Evolutionary conservation across 2,329 filamentous ascomycete genomes (phyloP), one percentile per base, ranked within the genome.

Genomic region (Botrytis byssoidea): DNA sequence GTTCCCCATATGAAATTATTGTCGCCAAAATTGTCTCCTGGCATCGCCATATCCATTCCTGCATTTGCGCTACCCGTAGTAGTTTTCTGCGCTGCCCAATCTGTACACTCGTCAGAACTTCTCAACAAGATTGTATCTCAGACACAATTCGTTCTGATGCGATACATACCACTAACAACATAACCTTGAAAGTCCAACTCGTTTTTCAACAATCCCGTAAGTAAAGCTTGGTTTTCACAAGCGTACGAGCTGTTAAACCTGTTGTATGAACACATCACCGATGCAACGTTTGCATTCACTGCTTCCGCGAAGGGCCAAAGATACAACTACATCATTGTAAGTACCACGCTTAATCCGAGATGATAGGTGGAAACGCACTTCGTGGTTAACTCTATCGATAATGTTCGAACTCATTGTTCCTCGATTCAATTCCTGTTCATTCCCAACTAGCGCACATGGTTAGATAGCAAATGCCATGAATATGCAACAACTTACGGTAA

Each of bases 1-100:
- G 84, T 81, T 0, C 89, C 89, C 88, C 89, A 90, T 55, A 87
- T 84, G 4, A 88, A 81, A 25, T 75, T 75, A 46, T 82, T 82
- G 64, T 86, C 84, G 80, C 88, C 88, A 79, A 82, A 89, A 77
- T 88, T 84, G 70, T 84, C 89, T 74, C 93, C 93, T 0, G 92
- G 92, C 92, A 95, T 95, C 3, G 90, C 90, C 92, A 94, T 93
- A 81, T 95, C 79, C 75, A 95, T 81, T 42, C 93, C 93, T 37
- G 89, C 88, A 75, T 91, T 85, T 37, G 92, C 89, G 70, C 87
- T 86, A 16, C 86, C 86, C 14, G 89, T 88, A 74, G 92, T 93
- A 37, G 89, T 89, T 82, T 95, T 92, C 79, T 94, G 92, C 3
- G 91, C 93, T 76, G 87, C 85, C 93, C 93, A 96, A 81, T 96